A percentile compares a stretch with the other conserved stretches of the same genome.
Evolutionary conservation across 1,139 yeast species (phyloP).

Genomic region (Protomyces arabidopsidicola): DNA sequence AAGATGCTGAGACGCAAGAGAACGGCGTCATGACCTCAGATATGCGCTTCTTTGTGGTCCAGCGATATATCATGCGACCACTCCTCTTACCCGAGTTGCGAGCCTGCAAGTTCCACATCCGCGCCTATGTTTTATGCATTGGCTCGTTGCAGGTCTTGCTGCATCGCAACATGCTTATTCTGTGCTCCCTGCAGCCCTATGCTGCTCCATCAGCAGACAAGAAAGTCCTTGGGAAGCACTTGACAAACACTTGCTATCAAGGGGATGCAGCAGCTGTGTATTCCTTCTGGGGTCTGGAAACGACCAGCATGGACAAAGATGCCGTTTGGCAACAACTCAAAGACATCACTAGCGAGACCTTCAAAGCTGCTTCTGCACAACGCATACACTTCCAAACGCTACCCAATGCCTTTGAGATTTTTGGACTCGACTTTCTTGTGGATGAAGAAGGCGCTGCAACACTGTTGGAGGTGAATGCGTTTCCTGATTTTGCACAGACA

Average conservation of each 20-base stretch:
- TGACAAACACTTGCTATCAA: conserved; percentile 91
- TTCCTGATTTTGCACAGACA: conserved; percentile 95
- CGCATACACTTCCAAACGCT: conserved; percentile 85
- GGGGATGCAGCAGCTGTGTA: conserved; percentile 52
- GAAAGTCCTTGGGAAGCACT: conserved; percentile 58
- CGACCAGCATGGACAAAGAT: conserved; percentile 44
- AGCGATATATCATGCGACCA: conserved; percentile 67
- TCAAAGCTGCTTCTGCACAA: conserved; percentile 79
- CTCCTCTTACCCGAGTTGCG: conserved; percentile 57
- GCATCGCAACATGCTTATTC: conserved; percentile 68
- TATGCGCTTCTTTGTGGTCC: conserved; percentile 83
- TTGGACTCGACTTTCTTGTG: conserved; percentile 82
- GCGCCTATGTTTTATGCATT: conserved; percentile 74
- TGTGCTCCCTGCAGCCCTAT: conserved; percentile 65
- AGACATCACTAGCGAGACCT: conserved; percentile 62
- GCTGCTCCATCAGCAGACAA: conserved; percentile 42
- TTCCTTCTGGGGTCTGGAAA: conserved; percentile 59
- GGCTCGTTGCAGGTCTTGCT: conserved; percentile 76
- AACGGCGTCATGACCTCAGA: conserved; percentile 55
- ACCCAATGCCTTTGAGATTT: conserved; percentile 74
- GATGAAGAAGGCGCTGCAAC: conserved; percentile 52
- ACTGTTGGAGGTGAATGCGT: conserved; percentile 81
- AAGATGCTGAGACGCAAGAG: conserved; percentile 38
- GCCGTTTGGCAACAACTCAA: conserved; percentile 54
- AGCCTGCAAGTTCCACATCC: conserved; percentile 78